A percentile compares a stretch with the other conserved stretches of the same genome.
These are phyloP conservation scores for Pulveroboletus ravenelii DNA, from an alignment of 768 basidiomycete species.

Conservation along the genomic window DNA sequence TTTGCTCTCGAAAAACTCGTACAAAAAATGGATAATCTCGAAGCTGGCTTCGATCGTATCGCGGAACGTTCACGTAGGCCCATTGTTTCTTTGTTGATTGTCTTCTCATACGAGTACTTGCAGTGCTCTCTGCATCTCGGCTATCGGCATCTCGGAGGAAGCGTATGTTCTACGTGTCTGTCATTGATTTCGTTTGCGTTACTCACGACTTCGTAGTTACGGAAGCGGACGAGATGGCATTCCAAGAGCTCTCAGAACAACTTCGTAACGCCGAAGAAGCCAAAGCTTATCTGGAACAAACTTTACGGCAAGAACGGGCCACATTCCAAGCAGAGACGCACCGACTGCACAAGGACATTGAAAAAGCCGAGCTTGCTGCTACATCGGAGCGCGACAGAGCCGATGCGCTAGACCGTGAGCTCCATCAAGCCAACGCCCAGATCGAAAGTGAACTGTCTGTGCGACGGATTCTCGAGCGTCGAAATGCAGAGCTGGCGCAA, in stretches of 20 bases:
- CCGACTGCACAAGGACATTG: conserved; percentile 44
- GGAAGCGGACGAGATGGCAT: conserved; percentile 71
- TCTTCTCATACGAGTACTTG: conserved; percentile 5
- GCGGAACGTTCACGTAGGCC: conserved; percentile 75
- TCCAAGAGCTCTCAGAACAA: conserved; percentile 67
- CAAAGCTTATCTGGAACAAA: conserved; percentile 51
- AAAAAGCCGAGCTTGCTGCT: conserved; percentile 35
- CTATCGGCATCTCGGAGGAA: conserved; percentile 64
- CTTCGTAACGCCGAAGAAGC: conserved; percentile 56
- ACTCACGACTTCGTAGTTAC: conserved; percentile 42
- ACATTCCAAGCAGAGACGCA: conserved; percentile 53
- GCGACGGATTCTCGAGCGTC: conserved; percentile 58
- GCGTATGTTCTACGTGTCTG: conserved; percentile 43
- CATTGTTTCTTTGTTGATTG: not conserved
- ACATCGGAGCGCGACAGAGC: conserved; percentile 48
- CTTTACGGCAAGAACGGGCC: conserved; percentile 55
- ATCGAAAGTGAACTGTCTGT: conserved; percentile 59
- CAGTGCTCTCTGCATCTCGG: conserved; percentile 76
- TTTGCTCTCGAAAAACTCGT: conserved; percentile 63
- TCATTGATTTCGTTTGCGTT: not conserved
- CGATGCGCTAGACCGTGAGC: conserved; percentile 57
- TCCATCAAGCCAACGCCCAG: conserved; percentile 58
- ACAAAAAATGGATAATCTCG: conserved; percentile 72
- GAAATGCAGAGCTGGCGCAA: conserved; percentile 51
- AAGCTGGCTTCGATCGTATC: conserved; percentile 79